Conservation (phyloP, 2,329 filamentous ascomycete genomes). For the Phaeosphaeriaceae sp. region DNA sequence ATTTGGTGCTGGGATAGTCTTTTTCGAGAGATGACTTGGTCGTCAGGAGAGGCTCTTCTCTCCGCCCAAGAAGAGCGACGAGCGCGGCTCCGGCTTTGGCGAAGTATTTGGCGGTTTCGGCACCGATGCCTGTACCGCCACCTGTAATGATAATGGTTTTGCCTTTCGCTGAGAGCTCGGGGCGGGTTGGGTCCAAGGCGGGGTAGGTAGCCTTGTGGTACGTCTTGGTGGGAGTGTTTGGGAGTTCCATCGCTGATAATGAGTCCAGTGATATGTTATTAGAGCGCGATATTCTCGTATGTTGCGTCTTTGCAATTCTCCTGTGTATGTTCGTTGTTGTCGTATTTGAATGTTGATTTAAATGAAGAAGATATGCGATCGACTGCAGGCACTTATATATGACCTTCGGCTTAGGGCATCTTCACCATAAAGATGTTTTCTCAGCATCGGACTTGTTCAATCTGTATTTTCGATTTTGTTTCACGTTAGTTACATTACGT, state of each 20-base stretch:
- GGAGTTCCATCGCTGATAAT: slow-evolving; percentile 13
- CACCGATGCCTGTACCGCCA: slow-evolving; percentile 54
- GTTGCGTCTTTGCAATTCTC: background rate
- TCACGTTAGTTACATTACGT: background rate
- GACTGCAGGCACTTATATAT: background rate
- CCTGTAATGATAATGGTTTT: slow-evolving; percentile 46
- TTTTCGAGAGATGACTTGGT: slow-evolving; percentile 42
- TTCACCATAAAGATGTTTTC: too few species aligned
- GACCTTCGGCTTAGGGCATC: background rate
- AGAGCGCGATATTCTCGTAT: background rate
- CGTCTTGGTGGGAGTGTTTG: slow-evolving; percentile 7
- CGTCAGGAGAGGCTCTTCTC: slow-evolving; percentile 41
- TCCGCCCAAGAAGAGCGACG: slow-evolving; percentile 56
- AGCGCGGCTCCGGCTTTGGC: slow-evolving; percentile 53
- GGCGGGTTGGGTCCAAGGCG: slow-evolving; percentile 36
- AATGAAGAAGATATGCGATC: background rate
- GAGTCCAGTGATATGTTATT: background rate
- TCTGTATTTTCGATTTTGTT: background rate
- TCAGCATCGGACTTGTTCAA: background rate
- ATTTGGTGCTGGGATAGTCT: slow-evolving; percentile 16
- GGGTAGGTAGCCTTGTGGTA: slow-evolving; percentile 21
- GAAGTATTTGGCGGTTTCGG: slow-evolving; percentile 48
- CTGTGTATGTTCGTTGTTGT: background rate
- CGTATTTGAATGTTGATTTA: slow-evolving; percentile 1
- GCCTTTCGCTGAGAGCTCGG: slow-evolving; percentile 19